These are phyloP conservation scores for Kappamyces sp. DNA, from an alignment of 192 early-diverging fungal species.

Conservation along the genomic window DNA sequence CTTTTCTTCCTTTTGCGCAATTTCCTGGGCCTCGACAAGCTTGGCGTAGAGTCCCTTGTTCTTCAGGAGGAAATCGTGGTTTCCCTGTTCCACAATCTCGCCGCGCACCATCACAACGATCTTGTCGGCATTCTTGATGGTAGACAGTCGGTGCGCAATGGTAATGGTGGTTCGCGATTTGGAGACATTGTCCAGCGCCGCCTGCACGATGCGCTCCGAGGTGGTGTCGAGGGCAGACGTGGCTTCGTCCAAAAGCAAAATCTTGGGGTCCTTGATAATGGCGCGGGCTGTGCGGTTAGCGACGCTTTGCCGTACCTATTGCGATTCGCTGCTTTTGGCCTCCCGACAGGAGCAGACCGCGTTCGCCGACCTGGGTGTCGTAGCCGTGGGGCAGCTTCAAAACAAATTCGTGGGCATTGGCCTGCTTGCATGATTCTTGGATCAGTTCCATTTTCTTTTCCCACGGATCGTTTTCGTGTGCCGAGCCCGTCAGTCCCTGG, in stretches of 20 bases:
- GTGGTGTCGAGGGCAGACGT: slow-evolving; percentile 51
- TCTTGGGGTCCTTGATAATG: slow-evolving; percentile 51
- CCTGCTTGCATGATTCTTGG: slow-evolving; percentile 47
- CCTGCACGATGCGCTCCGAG: slow-evolving; percentile 47
- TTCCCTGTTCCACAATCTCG: slow-evolving; percentile 34
- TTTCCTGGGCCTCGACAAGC: slow-evolving; percentile 28
- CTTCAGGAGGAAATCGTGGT: slow-evolving; percentile 23
- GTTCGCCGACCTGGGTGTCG: slow-evolving; percentile 33
- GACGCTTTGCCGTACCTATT: neutral
- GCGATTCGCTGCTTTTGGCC: slow-evolving; percentile 40
- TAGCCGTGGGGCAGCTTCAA: slow-evolving; percentile 60
- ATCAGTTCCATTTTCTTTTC: slow-evolving; percentile 29
- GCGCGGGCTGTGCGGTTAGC: slow-evolving; percentile 44
- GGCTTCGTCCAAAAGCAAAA: slow-evolving; percentile 51
- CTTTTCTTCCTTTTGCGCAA: slow-evolving; percentile 2
- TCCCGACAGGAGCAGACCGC: slow-evolving; percentile 57
- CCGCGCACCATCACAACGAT: slow-evolving; percentile 38
- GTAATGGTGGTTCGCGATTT: slow-evolving; percentile 52
- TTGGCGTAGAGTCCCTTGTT: slow-evolving; percentile 25
- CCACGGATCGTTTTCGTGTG: slow-evolving; percentile 35
- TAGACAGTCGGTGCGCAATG: slow-evolving; percentile 62
- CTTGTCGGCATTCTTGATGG: slow-evolving; percentile 34
- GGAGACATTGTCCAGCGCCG: slow-evolving; percentile 39
- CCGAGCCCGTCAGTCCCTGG: slow-evolving; percentile 62
- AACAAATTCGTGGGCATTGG: slow-evolving; percentile 82